Base-by-base conservation (phyloP, 2,329 filamentous ascomycete genomes). In the Aspergillus sp. region DNA sequence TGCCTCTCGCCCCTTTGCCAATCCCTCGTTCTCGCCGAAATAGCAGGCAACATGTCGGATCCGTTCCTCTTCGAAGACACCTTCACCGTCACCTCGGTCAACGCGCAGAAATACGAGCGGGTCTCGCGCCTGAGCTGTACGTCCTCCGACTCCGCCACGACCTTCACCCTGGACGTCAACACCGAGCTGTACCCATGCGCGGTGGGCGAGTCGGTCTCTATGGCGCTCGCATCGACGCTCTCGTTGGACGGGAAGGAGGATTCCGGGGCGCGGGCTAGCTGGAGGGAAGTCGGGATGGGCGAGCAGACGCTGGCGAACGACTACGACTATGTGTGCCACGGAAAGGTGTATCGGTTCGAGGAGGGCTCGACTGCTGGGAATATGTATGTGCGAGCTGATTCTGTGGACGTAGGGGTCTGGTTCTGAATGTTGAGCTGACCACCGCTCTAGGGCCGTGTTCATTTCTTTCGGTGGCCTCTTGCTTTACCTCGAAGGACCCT, bases 21-120 rank as follows among this genome's bases (percentile, higher is more conserved):
- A 11, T 25, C 20, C 11, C 19, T 31, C 30, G 17, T 25, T 33
- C 24, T 24, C 12, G 13, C 10, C 5, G 11, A 15, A 14, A n/a
- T 6, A 4, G 7, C 14, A 11, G 6, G n/a, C 15, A 29, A 65
- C 46, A 78, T 85, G 63, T 80, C 82, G 47, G 89, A 96, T 67
- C 80, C 88, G 37, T 81, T 91, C 53, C 83, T 96, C 61, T 93
- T 93, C 66, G 86, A 95, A 65, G 86, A 93, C 57, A 80, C 76
- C 52, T 95, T 96, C 73, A 82, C 74, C 40, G 72, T 96, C 51
- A 89, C 78, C 47, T 66, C 74, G 34, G 69, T 86, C 58, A 83
- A 94, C 67, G 74, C 79, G 53, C 75, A 80, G 53, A 94, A 95
- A 66, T 98, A 98, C 65, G 91, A 96, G 67, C 85, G 89, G 44